Percentiles rank a stretch among this genome's conserved stretches.
These are phyloP conservation scores for Beauveria sp. DNA, from an alignment of 2,329 filamentous ascomycete species.

Conservation along the genomic window DNA sequence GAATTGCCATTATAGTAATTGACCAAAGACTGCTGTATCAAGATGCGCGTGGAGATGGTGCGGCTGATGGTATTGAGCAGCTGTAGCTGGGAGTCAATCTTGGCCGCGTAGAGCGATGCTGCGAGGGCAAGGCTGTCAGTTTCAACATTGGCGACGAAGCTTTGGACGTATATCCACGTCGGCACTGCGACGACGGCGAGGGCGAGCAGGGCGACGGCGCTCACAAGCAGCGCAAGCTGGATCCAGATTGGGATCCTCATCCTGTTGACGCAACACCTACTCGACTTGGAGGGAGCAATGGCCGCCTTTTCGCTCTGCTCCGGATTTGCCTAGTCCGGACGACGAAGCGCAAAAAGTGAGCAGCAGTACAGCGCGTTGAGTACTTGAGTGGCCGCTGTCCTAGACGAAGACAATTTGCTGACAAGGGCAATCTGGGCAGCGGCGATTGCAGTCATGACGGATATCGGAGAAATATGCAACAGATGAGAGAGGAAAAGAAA, in stretches of 20 bases:
- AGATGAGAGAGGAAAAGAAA: no score
- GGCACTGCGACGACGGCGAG: slow-evolving; percentile 75
- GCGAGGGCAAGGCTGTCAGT: slow-evolving; percentile 63
- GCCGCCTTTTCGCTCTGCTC: no score
- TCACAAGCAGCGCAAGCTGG: slow-evolving; percentile 75
- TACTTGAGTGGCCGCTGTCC: no score
- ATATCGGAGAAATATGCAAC: no score
- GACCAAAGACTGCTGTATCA: slow-evolving; percentile 47
- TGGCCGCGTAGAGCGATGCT: slow-evolving; percentile 78
- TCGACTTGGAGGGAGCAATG: no score
- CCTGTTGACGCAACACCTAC: slow-evolving; percentile 8
- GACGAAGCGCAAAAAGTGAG: no score
- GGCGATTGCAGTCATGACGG: no score
- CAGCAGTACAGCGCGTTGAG: no score
- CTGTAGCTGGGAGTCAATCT: slow-evolving; percentile 70
- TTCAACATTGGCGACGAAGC: slow-evolving; percentile 45
- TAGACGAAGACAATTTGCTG: no score
- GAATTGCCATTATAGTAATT: slow-evolving; percentile 50
- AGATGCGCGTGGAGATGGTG: slow-evolving; percentile 60
- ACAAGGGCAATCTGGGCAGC: no score
- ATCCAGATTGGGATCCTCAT: slow-evolving; percentile 86
- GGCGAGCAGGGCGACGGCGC: slow-evolving; percentile 65
- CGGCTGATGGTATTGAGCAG: slow-evolving; percentile 69
- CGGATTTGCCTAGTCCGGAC: no score
- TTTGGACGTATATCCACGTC: slow-evolving; percentile 54